These are phyloP conservation scores for Ganoderma resinaceum DNA, from an alignment of 1,284 basidiomycete genomes.

Conservation along the genomic window DNA sequence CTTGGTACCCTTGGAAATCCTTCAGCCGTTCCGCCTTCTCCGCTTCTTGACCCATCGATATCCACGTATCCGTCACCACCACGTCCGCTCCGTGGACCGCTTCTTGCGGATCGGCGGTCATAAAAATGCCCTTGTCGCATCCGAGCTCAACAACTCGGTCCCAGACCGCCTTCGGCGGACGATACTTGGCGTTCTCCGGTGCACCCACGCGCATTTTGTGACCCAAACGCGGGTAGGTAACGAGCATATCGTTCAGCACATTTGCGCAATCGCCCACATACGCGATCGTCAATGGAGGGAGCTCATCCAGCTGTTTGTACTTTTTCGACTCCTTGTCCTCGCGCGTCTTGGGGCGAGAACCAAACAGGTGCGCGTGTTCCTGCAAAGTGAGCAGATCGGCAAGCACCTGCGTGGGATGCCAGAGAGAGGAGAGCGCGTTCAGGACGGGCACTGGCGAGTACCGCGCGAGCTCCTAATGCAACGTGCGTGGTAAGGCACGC, in stretches of 20 bases:
- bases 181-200: slow-evolving; percentile 69
- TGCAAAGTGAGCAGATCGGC: slow-evolving; percentile 93
- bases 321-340: slow-evolving; percentile 10
- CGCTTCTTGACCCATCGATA: slow-evolving; percentile 98
- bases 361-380: slow-evolving; percentile 71
- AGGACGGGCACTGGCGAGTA: slow-evolving; percentile 93
- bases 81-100: slow-evolving; percentile 92
- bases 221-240: slow-evolving; percentile 91
- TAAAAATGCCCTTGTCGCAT: slow-evolving; percentile 77
- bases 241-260: slow-evolving; percentile 97
- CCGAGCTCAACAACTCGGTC: slow-evolving; percentile 73
- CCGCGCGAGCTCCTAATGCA: slow-evolving; percentile 82
- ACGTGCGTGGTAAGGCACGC: background rate
- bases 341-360: slow-evolving; percentile 16
- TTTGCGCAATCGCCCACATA: slow-evolving; percentile 98
- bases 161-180: slow-evolving; percentile 84
- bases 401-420: slow-evolving; percentile 96
- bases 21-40: slow-evolving; percentile 89
- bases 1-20: slow-evolving; percentile 94
- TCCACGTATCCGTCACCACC: slow-evolving; percentile 97
- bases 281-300: slow-evolving; percentile 82
- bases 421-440: slow-evolving; percentile 94
- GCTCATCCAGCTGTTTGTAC: slow-evolving; percentile 42
- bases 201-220: slow-evolving; percentile 88
- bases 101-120: slow-evolving; percentile 83